Evolutionary conservation across 2,329 filamentous ascomycete genomes (phyloP), one percentile per base, ranked within the genome.

Genomic region (Hymenotorrendiella dingleyae): DNA sequence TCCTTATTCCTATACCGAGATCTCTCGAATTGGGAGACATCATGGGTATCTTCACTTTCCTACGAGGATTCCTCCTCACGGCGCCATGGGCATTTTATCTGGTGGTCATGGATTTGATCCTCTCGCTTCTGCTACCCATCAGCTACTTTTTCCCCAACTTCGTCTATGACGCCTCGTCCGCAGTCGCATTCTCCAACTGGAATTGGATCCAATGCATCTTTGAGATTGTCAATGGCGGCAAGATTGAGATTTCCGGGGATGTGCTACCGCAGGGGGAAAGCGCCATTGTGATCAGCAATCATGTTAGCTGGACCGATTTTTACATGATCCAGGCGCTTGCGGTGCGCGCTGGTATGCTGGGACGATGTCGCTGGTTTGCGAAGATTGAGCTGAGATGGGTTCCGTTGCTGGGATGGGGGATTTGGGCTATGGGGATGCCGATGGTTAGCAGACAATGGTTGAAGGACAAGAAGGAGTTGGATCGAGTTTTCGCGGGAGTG

Each of bases 381-480:
- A 82, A 81, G 62, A 68, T 71, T 45, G 70, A 79, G 58, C 65
- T 82, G 45, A 69, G 69, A 46, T 67, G 69, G 62, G 72, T 82
- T 10, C 78, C 77, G 4, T 74, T 82, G 46, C 65, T 81, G 6
- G 77, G 78, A 14, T 81, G 77, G 78, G 78, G 76, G 2, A 64
- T 82, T 24, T 80, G 76, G 76, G 76, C 72, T 3, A 78, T 81
- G 68, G 75, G 76, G 2, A 80, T 82, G 74, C 78, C 77, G 6
- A 67, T 82, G 62, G 75, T 81, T 17, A 78, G 69, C 54, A 65
- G 78, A 40, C 72, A 74, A 41, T 82, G 78, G 77, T 67, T 70
- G 52, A 66, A 65, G 45, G 77, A 82, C 57, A 67, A 69, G 54
- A 60, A 58, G 12, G 76, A 81, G 61, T 66, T 82, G 51, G 68